Evolutionary conservation across 1,284 basidiomycete species (phyloP), one percentile per base, ranked within the genome.

Genomic region (Puccinia polysora): DNA sequence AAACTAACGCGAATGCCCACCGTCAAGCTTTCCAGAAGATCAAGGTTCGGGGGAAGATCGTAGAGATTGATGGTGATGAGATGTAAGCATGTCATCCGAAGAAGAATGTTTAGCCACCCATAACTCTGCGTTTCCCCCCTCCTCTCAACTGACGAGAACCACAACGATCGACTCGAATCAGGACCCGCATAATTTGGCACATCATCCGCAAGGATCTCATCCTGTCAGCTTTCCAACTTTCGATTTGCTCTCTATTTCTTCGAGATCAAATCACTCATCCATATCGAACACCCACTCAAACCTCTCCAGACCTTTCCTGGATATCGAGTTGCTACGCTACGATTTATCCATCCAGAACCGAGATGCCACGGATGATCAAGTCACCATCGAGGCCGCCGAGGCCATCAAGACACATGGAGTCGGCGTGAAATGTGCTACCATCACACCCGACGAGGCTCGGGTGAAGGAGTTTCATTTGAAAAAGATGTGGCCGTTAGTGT

Each of bases 311-410:
- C 67, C 79, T 20, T 80, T 78, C 75, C 64, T 80, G 47, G 78
- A 79, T 74, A 75, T 80, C 30, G 78, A 79, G 58, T 77, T 80
- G 73, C 78, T 79, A 75, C 79, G 79, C 76, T 79, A 78, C 75
- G 78, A 80, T 74, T 75, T 80, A 47, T 63, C 69, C 6, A 63
- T 63, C 49, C 67, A 70, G 58, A 50, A 58, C 47, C 73, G 67
- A 4, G 67, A 70, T 62, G 25, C 45, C 89, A 98, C 96, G 47
- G 87, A 94, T 78, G 96, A 98, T 83, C 83, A 90, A 81, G 88
- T 98, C 65, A 98, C 96, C 18, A 81, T 92, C 75, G 93, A 97
- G 15, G 89, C 93, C 36, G 94, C 96, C 15, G 87, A 97, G 78
- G 93, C 93, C 56, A 79, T 78, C 74, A 77, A 78, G 71, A 77